These are phyloP conservation scores for Thelephora terrestris DNA, from an alignment of 1,284 basidiomycete genomes.

Conservation along the genomic window DNA sequence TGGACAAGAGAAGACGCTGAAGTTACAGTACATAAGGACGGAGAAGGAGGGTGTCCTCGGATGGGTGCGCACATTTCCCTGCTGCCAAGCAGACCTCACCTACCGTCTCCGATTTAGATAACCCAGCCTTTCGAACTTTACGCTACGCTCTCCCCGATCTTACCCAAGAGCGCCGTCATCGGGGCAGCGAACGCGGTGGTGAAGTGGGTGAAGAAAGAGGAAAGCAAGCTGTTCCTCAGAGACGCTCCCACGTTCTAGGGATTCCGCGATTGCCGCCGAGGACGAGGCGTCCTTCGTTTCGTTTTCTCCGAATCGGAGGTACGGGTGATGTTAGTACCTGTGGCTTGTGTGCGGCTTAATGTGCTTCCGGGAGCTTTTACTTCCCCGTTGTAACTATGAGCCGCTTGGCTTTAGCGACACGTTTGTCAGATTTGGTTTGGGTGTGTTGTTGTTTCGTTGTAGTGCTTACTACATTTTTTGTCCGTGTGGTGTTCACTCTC, in stretches of 20 bases:
- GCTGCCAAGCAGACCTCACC: neutral
- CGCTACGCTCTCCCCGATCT: conserved; percentile 66
- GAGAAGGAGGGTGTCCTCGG: conserved; percentile 84
- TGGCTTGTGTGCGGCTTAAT: neutral
- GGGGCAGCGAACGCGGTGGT: conserved; percentile 83
- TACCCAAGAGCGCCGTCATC: conserved; percentile 82
- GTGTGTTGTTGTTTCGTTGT: no score
- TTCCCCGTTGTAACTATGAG: neutral
- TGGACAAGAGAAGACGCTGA: conserved; percentile 63
- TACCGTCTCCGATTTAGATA: conserved; percentile 44
- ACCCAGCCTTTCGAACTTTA: conserved; percentile 92
- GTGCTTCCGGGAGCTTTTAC: neutral
- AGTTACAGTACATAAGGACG: conserved; percentile 78
- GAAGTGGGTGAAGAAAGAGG: conserved; percentile 86
- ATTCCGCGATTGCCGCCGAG: neutral
- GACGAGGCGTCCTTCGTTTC: neutral
- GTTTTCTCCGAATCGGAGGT: neutral
- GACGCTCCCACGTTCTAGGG: conserved; percentile 79
- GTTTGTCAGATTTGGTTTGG: no score
- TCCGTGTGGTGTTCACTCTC: no score
- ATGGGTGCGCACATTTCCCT: conserved; percentile 49
- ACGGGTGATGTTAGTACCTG: neutral
- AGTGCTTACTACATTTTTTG: no score
- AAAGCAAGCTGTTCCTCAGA: conserved; percentile 69
- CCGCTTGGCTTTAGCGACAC: no score